Evolutionary conservation across 192 early-diverging fungal genomes (phyloP), one percentile per base, ranked within the genome.

Genomic region (Funneliformis mosseae): DNA sequence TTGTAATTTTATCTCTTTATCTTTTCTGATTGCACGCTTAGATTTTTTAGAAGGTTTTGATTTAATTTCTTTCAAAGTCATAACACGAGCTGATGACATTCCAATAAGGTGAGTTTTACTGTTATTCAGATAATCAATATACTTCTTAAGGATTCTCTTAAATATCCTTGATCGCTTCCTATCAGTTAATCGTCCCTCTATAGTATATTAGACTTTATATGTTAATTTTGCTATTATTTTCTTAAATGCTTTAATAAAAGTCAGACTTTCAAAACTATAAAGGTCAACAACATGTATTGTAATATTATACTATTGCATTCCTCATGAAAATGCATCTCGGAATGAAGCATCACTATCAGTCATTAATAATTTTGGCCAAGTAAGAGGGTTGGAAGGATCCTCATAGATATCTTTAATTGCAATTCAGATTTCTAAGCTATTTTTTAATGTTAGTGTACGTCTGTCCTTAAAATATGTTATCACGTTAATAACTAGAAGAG

Each of bases 281-380:
- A 33, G 33, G 33, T 33, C 33, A 33, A 33, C 33, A 33, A 33
- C 59, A 59, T 27, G 50, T 76, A 76, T 76, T 25, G 50, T 0
- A 9, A 76, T 55, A 76, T 76, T 76, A 76, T 76, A 76, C 38
- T 27, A 27, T 38, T 76, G 27, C 74, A 76, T 76, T 25, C 74
- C 74, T 76, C 18, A 8, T 28, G 74, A 55, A 27, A 76, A 76
- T 60, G 74, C 16, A 7, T 12, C 27, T 60, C 27, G 4, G 18
- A 76, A 76, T 21, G 3, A 18, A 27, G 12, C 55, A 61, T 11
- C 74, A 75, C 74, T 50, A 60, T 76, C 55, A 25, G 23, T 59
- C 72, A 74, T 74, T 46, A 74, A 74, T 46, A 74, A 74, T 50
- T 42, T 23, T 59, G 50, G 33, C 55, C 33, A 76, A 5, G 25